Evolutionary conservation across 164 flowering plant genomes (phyloP), one percentile per base, ranked within the genome.

Genomic region (Paratinospora sagittata): DNA sequence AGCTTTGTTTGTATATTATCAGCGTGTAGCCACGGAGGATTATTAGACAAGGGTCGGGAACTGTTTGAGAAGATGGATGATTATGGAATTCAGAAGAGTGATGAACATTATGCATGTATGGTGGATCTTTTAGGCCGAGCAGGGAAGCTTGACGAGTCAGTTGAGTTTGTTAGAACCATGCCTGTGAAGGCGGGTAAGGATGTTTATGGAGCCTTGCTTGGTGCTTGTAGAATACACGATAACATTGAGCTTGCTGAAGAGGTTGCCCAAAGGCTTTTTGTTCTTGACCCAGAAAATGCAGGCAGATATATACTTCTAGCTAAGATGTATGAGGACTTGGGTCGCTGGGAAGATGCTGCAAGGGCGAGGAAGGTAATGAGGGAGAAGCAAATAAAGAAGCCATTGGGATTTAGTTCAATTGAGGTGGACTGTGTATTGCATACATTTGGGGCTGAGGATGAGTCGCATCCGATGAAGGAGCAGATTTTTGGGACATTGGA

Each of bases 11-110:
- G 77, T 27, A 45, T 84, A 57, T 47, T 85, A 49, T 82, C 83
- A 8, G 75, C 85, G 0, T 85, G 85, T 72, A 83, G 84, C 71
- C 87, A 85, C 72, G 81, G 77, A 63, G 87, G 85, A 19, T 57
- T 75, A 78, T 72, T 81, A 36, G 71, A 67, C 1, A 49, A 70
- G 68, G 86, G 83, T 11, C 23, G 76, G 72, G 78, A 78, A 55
- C 24, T 78, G 64, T 85, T 80, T 26, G 14, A 70, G 45, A 68
- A 13, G 23, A 83, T 83, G 86, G 80, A 45, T 16, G 63, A 67
- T 45, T 74, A 72, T 67, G 75, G 79, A 21, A 76, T 79, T 21
- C 72, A 73, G 55, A 78, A 70, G 73, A 66, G 36, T 37, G 75
- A 66, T 43, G 75, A 66, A 36, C 87, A 82, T 34, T 84, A 82